Evolutionary conservation across 352 stramenopile species (phyloP).

Genomic region (Blastocystis sp.): DNA sequence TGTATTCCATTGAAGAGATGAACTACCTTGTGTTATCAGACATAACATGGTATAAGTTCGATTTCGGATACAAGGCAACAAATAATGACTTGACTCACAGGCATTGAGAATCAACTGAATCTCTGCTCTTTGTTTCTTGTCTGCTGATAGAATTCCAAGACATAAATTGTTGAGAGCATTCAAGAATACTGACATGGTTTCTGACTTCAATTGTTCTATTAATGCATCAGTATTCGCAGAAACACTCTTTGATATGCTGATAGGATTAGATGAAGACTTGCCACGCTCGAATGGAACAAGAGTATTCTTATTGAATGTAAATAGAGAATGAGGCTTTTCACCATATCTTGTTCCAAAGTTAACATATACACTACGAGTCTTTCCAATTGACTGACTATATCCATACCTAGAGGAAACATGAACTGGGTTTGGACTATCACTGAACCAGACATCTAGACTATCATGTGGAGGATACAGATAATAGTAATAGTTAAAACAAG

Average conservation of each 20-base stretch:
- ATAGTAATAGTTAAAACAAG: no score
- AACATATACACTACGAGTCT: no score
- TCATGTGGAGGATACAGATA: no score
- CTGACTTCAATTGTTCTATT: background rate
- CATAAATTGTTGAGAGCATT: background rate
- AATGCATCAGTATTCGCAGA: background rate
- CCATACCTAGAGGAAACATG: no score
- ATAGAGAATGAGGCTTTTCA: no score
- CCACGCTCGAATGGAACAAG: no score
- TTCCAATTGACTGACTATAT: no score
- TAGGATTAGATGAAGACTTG: background rate
- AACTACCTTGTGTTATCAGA: background rate
- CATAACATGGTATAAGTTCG: background rate
- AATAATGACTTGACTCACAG: background rate
- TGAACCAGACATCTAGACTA: no score
- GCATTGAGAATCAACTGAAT: background rate
- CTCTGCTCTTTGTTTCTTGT: background rate
- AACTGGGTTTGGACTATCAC: no score
- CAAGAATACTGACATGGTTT: background rate
- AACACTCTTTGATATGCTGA: background rate
- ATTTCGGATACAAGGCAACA: background rate
- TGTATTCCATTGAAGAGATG: slow-evolving; percentile 3
- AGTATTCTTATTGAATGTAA: no score
- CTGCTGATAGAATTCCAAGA: background rate
- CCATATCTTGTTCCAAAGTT: no score